These are phyloP conservation scores for Trichothecium roseum DNA, from an alignment of 2,329 filamentous ascomycete species.

Conservation along the genomic window DNA sequence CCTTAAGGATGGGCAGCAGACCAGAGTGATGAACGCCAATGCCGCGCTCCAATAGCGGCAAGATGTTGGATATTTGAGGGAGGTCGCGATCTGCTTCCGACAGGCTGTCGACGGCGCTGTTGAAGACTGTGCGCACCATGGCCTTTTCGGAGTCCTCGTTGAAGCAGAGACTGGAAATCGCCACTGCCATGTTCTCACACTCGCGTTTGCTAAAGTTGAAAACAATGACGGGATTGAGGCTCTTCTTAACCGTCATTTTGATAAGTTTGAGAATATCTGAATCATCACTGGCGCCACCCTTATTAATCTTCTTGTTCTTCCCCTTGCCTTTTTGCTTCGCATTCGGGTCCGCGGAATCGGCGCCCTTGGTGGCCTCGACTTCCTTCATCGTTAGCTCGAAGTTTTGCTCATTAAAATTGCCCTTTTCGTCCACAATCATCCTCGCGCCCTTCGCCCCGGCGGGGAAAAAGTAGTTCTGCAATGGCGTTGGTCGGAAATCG, in stretches of 20 bases:
- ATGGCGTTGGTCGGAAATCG: conserved; percentile 89
- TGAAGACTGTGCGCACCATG: conserved; percentile 90
- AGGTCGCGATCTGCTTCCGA: conserved; percentile 84
- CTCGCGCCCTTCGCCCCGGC: conserved; percentile 87
- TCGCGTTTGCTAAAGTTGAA: conserved; percentile 99
- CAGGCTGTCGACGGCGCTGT: conserved; percentile 83
- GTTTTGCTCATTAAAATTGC: conserved; percentile 90
- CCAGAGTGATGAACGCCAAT: conserved; percentile 98
- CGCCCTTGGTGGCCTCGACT: conserved; percentile 79
- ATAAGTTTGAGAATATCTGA: conserved; percentile 95
- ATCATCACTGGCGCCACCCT: conserved; percentile 65
- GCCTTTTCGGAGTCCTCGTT: conserved; percentile 93
- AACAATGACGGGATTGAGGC: conserved; percentile 95
- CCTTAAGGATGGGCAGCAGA: conserved; percentile 88
- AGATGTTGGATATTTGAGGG: conserved; percentile 81
- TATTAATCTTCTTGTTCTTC: conserved; percentile 86
- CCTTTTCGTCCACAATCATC: conserved; percentile 92
- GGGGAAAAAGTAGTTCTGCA: conserved; percentile 98
- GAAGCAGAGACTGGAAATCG: conserved; percentile 80
- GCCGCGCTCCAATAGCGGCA: conserved; percentile 80
- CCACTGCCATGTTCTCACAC: conserved; percentile 80
- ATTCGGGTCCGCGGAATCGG: conserved; percentile 68
- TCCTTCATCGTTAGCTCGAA: conserved; percentile 93
- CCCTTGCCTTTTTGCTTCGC: conserved; percentile 78
- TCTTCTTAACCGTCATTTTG: conserved; percentile 97